A percentile compares a stretch with the other conserved stretches of the same genome.
Evolutionary conservation across 495 filamentous ascomycete species (phyloP).

Genomic region (Ascodesmis nigricans): DNA sequence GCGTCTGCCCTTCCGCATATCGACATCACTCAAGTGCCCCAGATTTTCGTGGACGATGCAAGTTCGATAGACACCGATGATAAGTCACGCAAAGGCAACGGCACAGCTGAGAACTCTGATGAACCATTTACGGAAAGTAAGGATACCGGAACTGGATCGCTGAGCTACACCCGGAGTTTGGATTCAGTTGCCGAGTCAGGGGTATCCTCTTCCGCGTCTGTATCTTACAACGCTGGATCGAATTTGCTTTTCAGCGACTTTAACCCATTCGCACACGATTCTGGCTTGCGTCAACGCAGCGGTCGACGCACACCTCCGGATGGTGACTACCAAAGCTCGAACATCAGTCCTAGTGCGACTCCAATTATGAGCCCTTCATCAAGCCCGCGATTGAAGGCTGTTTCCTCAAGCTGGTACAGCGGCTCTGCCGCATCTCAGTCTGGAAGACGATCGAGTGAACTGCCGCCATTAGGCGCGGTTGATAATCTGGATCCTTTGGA

Average conservation of each 20-base stretch:
- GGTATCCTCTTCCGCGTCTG: conserved; percentile 2
- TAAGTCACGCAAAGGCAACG: conserved; percentile 70
- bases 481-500: conserved; percentile 14
- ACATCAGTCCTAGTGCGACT: conserved; percentile 12
- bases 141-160: conserved; percentile 4
- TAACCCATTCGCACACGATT: conserved; percentile 12
- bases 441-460: conserved; percentile 7
- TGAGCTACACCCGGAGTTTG: conserved; percentile 5
- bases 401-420: conserved; percentile 2
- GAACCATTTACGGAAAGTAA: conserved; percentile 20
- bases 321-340: conserved; percentile 8
- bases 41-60: conserved; percentile 15
- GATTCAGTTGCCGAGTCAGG: conserved; percentile 12
- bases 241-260: conserved; percentile 11
- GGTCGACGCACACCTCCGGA: conserved; percentile 11
- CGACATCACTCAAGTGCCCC: conserved; percentile 42
- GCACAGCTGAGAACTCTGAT: conserved; percentile 42
- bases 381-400: conserved; percentile 6
- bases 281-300: conserved; percentile 12
- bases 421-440: background rate
- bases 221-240: conserved; percentile 2
- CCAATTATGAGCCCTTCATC: conserved; percentile 11
- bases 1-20: conserved; percentile 40
- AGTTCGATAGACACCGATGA: conserved; percentile 8
- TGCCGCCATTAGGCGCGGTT: conserved; percentile 14